Base-by-base conservation (phyloP, 768 basidiomycete species). In the Mycena maculata region DNA sequence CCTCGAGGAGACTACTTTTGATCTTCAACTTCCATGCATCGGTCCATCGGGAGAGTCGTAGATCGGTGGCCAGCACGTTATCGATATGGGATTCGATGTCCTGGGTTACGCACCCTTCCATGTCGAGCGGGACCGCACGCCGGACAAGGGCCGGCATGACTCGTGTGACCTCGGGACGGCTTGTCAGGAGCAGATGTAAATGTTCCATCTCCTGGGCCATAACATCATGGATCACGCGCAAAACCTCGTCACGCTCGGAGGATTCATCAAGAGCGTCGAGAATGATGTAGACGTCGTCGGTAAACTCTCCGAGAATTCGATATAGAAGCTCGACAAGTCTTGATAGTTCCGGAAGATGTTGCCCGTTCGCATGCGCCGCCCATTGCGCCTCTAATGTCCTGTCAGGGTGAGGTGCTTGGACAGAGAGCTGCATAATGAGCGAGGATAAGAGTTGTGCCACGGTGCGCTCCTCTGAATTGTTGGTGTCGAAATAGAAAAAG, bases 231-330 rank as follows among this genome's bases (percentile, higher is more conserved):
- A 72, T 60, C 22, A 68, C 28, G 3, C 27, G 44, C 7, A 71
- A 41, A 10, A 75, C 28, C 39, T 44, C 27, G 2, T 49, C 55
- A 10, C 61, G 27, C 36, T 73, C 66, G 12, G 58, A 47, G 36
- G 67, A 71, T 60, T 75, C 74, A 23, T 75, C 74, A 2, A 75
- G 53, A 0, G 61, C 74, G 50, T 75, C 74, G 48, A 75, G 31
- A 3, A 75, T 41, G 31, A 75, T 48, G 41, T 71, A 73, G 2
- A 63, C 71, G 4, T 25, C 41, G 9, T 45, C 42, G 13, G 27
- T 33, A 42, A 62, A 57, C 6, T 31, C 47, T 33, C 36, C 33
- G 48, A 69, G 48, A 38, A 70, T 38, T 18, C 39, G 47, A n/a
- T n/a, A n/a, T n/a, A n/a, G n/a, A n/a, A n/a, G n/a, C n/a, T n/a